phyloP scores from a whole-genome alignment of 352 stramenopile genomes.

The Globisporangium perplexum region DNA sequence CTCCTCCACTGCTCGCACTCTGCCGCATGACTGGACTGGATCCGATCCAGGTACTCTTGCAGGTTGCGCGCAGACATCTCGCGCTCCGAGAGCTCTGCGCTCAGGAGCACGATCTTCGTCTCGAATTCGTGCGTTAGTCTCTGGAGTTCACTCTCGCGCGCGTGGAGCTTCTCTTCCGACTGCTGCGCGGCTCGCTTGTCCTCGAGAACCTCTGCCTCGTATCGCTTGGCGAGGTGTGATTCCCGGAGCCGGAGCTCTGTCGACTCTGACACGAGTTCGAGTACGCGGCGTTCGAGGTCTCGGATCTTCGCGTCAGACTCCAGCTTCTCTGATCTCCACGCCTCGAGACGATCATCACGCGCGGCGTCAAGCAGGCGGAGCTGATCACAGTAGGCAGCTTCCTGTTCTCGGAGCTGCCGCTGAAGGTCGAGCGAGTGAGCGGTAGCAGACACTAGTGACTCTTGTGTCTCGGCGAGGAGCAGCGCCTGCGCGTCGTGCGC shows the following conservation, averaged over 20 bases:
- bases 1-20: conserved; percentile 1
- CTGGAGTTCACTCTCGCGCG: not conserved
- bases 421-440: not conserved
- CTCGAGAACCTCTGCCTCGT: not conserved
- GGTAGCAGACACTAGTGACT: not conserved
- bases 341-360: not conserved
- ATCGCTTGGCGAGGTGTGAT: not conserved
- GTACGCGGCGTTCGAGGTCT: conserved; percentile 1
- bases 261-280: not conserved
- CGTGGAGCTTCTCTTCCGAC: not conserved
- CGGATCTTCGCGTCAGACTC: not conserved
- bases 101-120: conserved; percentile 1
- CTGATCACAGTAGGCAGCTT: not conserved
- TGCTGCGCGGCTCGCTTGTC: not conserved
- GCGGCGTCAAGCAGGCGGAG: not conserved
- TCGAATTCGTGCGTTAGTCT: conserved; percentile 1
- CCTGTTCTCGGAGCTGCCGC: not conserved
- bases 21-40: not conserved
- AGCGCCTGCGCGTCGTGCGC: conserved; percentile 3
- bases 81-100: conserved; percentile 1
- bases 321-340: not conserved
- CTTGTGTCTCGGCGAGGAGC: not conserved
- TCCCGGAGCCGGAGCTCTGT: not conserved
- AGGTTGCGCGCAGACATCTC: not conserved
- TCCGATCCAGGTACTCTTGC: conserved; percentile 3